phyloP scores from a whole-genome alignment of 768 basidiomycete genomes.

The Trametes villosa region DNA sequence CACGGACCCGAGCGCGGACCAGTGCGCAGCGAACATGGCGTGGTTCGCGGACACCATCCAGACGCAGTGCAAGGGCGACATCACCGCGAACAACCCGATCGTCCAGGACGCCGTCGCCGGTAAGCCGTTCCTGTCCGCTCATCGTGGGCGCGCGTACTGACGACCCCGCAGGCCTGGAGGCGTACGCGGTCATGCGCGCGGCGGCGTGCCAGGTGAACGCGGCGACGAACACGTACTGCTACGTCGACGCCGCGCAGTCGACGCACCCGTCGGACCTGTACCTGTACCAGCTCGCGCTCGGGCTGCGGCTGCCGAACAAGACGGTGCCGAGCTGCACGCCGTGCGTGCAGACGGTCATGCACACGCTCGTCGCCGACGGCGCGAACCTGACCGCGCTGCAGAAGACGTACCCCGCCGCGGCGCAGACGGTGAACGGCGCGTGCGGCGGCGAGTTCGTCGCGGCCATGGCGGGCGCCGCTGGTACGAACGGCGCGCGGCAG shows the following conservation, averaged over 20 bases:
- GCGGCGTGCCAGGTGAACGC: constrained; percentile 65
- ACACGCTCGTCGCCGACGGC: constrained; percentile 49
- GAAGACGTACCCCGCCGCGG: constrained; percentile 54
- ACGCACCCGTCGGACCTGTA: constrained; percentile 69
- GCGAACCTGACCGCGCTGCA: constrained; percentile 43
- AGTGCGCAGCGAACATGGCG: constrained; percentile 71
- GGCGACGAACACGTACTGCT: constrained; percentile 70
- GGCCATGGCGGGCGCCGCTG: not conserved
- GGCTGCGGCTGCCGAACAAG: constrained; percentile 52
- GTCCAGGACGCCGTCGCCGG: constrained; percentile 60
- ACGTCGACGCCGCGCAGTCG: constrained; percentile 61
- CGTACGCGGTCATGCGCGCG: constrained; percentile 64
- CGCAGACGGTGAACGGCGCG: constrained; percentile 45
- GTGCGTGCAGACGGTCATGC: constrained; percentile 66
- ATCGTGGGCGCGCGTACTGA: not conserved
- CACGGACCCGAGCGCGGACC: constrained; percentile 48
- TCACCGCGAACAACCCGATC: constrained; percentile 53
- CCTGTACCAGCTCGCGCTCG: constrained; percentile 72
- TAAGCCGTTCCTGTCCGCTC: constrained; percentile 33
- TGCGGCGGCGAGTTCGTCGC: constrained; percentile 57
- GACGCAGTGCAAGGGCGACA: constrained; percentile 58
- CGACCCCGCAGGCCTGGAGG: constrained; percentile 53
- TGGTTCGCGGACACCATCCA: constrained; percentile 59
- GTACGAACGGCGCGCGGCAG: not conserved
- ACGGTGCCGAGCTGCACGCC: constrained; percentile 60